These are phyloP conservation scores for Asterophora parasitica DNA, from an alignment of 768 basidiomycete genomes.

Conservation along the genomic window DNA sequence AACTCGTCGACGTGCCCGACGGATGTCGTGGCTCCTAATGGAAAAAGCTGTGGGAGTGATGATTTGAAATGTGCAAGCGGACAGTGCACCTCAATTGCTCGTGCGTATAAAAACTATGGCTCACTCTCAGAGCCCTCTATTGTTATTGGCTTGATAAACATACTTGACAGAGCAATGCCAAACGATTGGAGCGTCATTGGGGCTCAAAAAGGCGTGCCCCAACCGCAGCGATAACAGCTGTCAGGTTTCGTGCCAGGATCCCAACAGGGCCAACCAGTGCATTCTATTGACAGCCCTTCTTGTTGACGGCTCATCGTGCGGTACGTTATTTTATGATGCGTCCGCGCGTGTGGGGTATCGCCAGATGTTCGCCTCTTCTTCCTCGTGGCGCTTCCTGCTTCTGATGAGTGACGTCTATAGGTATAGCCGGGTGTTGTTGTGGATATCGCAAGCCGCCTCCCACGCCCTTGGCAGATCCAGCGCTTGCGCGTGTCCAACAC, in stretches of 20 bases:
- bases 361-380: conserved; percentile 31
- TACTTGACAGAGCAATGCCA: conserved; percentile 63
- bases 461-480: conserved; percentile 6
- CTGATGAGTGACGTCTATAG: conserved; percentile 18
- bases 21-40: conserved; percentile 59
- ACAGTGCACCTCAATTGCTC: conserved; percentile 65
- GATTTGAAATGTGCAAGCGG: conserved; percentile 74
- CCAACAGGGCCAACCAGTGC: conserved; percentile 54
- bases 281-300: conserved; percentile 65
- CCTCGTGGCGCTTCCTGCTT: neutral
- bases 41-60: conserved; percentile 60
- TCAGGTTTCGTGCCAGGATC: conserved; percentile 78
- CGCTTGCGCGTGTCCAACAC: conserved; percentile 12
- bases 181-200: conserved; percentile 66
- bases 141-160: neutral
- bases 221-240: conserved; percentile 60
- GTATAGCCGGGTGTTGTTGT: conserved; percentile 33
- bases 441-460: conserved; percentile 16
- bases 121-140: too few species aligned
- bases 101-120: conserved; percentile 34
- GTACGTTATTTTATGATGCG: conserved; percentile 32
- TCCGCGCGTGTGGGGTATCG: conserved; percentile 44
- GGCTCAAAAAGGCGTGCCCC: conserved; percentile 62
- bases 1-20: conserved; percentile 66
- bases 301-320: conserved; percentile 81